A percentile compares a stretch with the other conserved stretches of the same genome.
These are phyloP conservation scores for Bidens hawaiensis DNA, from an alignment of 140 eudicot genomes.

Conservation along the genomic window DNA sequence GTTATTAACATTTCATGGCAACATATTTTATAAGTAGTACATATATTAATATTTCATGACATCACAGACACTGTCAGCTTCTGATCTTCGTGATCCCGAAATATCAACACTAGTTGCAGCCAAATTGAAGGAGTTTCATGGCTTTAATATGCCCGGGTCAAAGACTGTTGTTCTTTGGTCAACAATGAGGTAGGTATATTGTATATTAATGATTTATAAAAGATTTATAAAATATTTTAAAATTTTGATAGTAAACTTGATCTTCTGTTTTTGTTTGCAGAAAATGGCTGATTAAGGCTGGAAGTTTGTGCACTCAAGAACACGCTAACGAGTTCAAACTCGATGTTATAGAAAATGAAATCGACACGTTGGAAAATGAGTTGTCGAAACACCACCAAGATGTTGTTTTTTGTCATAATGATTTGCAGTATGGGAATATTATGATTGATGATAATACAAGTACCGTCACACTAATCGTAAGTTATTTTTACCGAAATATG, in stretches of 20 bases:
- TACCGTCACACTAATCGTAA: slow-evolving; percentile 67
- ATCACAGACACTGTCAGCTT: slow-evolving; percentile 84
- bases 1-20: too few relatives aligned
- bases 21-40: too few relatives aligned
- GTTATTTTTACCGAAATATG: slow-evolving; percentile 14
- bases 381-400: slow-evolving; percentile 36
- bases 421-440: slow-evolving; percentile 84
- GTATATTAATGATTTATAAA: too few relatives aligned
- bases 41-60: too few relatives aligned
- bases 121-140: slow-evolving; percentile 81
- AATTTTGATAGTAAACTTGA: too few relatives aligned
- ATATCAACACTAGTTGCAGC: slow-evolving; percentile 68
- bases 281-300: slow-evolving; percentile 69
- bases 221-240: too few relatives aligned
- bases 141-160: slow-evolving; percentile 71
- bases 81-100: slow-evolving; percentile 77
- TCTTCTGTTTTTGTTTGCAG: slow-evolving; percentile 33
- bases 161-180: slow-evolving; percentile 57
- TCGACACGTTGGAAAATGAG: slow-evolving; percentile 44
- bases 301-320: slow-evolving; percentile 40
- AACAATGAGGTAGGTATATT: slow-evolving; percentile 81
- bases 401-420: slow-evolving; percentile 88
- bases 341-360: slow-evolving; percentile 54
- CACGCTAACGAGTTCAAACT: slow-evolving; percentile 44
- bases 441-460: slow-evolving; percentile 69